Base-by-base conservation (phyloP, 768 basidiomycete genomes). In the Strobilomyces confusus region DNA sequence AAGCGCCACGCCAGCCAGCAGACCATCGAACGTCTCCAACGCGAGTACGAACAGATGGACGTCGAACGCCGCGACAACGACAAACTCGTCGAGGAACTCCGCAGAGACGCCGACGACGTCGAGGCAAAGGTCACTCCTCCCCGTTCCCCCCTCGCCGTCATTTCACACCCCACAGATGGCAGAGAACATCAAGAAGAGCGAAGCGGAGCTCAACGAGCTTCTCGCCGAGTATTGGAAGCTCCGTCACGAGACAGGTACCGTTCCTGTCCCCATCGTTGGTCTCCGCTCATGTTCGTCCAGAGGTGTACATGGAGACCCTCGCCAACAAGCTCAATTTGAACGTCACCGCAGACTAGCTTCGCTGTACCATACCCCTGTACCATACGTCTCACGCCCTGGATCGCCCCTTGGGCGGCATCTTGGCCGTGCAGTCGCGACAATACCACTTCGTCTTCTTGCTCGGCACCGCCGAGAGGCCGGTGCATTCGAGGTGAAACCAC, bases 301-400 rank as follows among this genome's bases (percentile, higher is more conserved):
- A 90, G 66, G 79, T 90, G 2, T 92, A 89, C 62, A 91, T 92
- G 89, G 89, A 90, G 68, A 90, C 86, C 0, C 73, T 92, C 25
- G 87, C 89, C 4, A 88, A 88, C 69, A 88, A 89, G 60, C 75
- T 92, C 41, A 88, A 86, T 48, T 77, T 89, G 78, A 73, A 66
- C 48, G 76, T 76, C 36, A 53, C 59, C 30, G 63, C 68, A 3
- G 66, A 64, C 19, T 67, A 63, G 7, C 25, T 29, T 23, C 8
- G 20, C 37, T 51, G 36, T 54, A 64, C 58, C 45, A 63, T 58
- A 56, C 46, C 49, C 41, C 26, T 56, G 62, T 56, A 55, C 50
- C 48, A 49, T 38, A 26, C 4, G 44, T 43, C 37, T 62, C 49
- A 65, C 32, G 32, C 54, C 66, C 54, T 67, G 43, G 69, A 61